Base-by-base conservation (phyloP, 2,329 filamentous ascomycete genomes). In the Arthrobotrys musiformis region DNA sequence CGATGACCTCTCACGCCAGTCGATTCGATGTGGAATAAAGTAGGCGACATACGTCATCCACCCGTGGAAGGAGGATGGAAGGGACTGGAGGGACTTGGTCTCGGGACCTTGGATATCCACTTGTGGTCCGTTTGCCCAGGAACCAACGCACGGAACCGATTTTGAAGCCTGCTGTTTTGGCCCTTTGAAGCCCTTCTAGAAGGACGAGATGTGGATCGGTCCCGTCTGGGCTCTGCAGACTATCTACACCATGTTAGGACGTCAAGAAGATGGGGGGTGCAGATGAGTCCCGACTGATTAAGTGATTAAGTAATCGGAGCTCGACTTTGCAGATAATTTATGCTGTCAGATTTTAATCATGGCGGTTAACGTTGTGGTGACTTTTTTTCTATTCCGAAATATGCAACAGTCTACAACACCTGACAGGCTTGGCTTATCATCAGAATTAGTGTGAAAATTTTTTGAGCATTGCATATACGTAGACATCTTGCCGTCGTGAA, bases 261-360 rank as follows among this genome's bases (percentile, higher is more conserved):
- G 33, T 33, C 13, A 13, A 17, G 33, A 40, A 13, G 61, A 64
- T 48, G 60, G 42, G 50, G 44, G 30, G 4, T 62, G 66, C 66
- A 62, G 54, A 61, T 68, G 28, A 22, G 26, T 19, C n/a, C 50
- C 22, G 28, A 19, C 2, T 64, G 68, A 72, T 72, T 72, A 72
- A 64, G 68, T 64, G 68, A 72, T 72, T 72, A 72, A 64, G 68
- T 72, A 72, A 72, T 72, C 58, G 30, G 52, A 58, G 63, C 63
- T 68, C 63, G 35, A 62, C 58, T 62, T 33, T 40, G 26, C n/a
- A 26, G 46, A 37, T 42, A 52, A 7, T 42, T 30, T 52, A 62
- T 61, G 66, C 40, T 42, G 54, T 70, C 54, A 70, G 66, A 50
- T 62, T 26, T 24, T 42, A 61, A 61, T 42, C 56, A n/a, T n/a